Percentiles rank a stretch among this genome's conserved stretches.
Conservation (phyloP, 192 early-diverging fungal genomes). For the Coemansia sp. region DNA sequence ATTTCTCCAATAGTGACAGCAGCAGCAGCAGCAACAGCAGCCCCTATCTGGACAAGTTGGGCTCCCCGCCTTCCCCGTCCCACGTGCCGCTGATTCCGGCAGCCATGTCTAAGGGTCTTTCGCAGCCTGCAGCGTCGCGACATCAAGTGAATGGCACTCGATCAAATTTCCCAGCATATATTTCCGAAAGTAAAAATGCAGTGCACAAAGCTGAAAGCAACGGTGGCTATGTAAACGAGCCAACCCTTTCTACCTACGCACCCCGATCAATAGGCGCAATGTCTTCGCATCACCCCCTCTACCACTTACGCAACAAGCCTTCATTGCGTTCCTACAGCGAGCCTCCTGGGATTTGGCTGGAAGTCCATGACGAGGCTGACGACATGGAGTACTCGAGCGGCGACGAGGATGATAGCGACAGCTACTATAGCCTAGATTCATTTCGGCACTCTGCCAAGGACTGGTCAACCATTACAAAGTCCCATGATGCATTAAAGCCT, state of each 20-base stretch:
- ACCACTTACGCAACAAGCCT: constrained; percentile 32
- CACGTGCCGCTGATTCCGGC: constrained; percentile 6
- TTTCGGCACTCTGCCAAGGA: constrained; percentile 18
- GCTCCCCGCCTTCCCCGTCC: constrained; percentile 7
- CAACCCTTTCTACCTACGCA: not conserved
- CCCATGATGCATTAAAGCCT: not conserved
- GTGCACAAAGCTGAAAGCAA: not conserved
- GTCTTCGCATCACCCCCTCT: constrained; percentile 24
- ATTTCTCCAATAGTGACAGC: not conserved
- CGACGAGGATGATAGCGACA: constrained; percentile 7
- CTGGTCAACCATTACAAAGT: not conserved
- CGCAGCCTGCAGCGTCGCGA: not conserved
- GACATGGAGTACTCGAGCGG: constrained; percentile 1
- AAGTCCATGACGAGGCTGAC: constrained; percentile 33
- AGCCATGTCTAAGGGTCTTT: not conserved
- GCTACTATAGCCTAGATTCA: constrained; percentile 18
- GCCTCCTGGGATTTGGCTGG: constrained; percentile 52
- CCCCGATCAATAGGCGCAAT: constrained; percentile 5
- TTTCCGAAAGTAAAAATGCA: not conserved
- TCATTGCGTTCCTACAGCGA: constrained; percentile 37
- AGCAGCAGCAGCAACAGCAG: not conserved
- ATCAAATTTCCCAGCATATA: not conserved
- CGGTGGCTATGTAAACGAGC: not conserved
- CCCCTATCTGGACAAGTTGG: constrained; percentile 10
- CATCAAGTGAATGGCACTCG: not conserved